These are phyloP conservation scores for Leonotis leonurus DNA, from an alignment of 257 asterid species.

Conservation along the genomic window DNA sequence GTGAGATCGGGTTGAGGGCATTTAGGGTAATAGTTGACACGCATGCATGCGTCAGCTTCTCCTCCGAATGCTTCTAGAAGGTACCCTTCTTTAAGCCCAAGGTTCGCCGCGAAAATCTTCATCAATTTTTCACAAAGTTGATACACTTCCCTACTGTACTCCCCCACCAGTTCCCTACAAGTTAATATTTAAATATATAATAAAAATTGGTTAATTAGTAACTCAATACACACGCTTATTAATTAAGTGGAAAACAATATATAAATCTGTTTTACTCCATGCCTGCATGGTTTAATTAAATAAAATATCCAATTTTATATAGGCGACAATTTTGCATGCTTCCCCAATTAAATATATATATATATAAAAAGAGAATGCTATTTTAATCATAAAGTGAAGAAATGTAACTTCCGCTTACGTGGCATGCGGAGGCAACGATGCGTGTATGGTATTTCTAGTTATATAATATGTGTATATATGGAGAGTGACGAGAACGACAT, in stretches of 20 bases:
- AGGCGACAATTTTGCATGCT: neutral
- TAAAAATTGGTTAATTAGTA: no score
- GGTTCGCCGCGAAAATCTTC: constrained; percentile 46
- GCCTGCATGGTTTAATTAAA: no score
- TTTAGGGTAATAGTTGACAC: constrained; percentile 76
- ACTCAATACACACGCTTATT: no score
- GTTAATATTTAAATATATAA: neutral
- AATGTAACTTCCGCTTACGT: no score
- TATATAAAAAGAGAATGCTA: no score
- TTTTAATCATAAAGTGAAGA: no score
- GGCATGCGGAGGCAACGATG: no score
- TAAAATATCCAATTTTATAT: no score
- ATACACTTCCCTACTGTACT: constrained; percentile 48
- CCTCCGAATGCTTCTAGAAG: constrained; percentile 68
- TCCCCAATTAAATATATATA: no score
- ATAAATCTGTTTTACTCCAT: no score
- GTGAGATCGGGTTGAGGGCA: constrained; percentile 94
- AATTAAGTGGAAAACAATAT: no score
- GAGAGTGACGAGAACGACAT: neutral
- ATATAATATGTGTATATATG: neutral
- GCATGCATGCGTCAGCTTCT: constrained; percentile 60
- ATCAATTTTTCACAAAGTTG: constrained; percentile 44
- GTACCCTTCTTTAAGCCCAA: constrained; percentile 50
- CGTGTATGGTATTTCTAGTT: no score
- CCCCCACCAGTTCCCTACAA: constrained; percentile 44